Evolutionary conservation across 1,284 basidiomycete species (phyloP).

Genomic region (Trichosporon sp.): DNA sequence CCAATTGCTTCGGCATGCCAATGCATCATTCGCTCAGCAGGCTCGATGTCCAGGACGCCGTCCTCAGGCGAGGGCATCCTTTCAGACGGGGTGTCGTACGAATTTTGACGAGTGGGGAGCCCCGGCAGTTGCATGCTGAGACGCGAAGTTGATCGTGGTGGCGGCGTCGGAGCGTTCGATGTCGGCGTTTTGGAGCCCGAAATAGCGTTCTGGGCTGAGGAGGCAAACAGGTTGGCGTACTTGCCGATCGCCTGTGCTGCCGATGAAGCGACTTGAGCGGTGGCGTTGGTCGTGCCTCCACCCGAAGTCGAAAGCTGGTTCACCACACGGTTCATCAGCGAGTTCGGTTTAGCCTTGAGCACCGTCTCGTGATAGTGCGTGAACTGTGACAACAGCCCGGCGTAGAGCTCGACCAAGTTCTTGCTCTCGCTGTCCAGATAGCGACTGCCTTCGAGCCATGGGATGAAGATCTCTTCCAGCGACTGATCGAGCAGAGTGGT

Average conservation of each 20-base stretch:
- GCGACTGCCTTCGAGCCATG: constrained; percentile 86
- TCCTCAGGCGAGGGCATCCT: constrained; percentile 66
- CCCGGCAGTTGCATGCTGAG: constrained; percentile 28
- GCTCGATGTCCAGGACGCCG: constrained; percentile 71
- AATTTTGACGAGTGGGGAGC: background rate
- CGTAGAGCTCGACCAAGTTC: constrained; percentile 81
- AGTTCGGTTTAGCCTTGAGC: constrained; percentile 78
- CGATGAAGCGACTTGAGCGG: constrained; percentile 63
- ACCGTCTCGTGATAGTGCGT: constrained; percentile 82
- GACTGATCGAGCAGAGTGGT: constrained; percentile 88
- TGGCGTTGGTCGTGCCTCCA: constrained; percentile 61
- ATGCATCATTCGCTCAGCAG: constrained; percentile 84
- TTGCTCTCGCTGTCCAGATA: constrained; percentile 92
- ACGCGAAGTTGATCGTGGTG: constrained; percentile 21
- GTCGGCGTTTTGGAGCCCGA: constrained; percentile 38
- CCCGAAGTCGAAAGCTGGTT: constrained; percentile 82
- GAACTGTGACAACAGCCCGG: constrained; percentile 72
- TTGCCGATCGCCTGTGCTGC: constrained; percentile 65
- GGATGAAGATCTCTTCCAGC: constrained; percentile 94
- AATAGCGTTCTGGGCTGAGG: constrained; percentile 34
- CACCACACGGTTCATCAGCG: constrained; percentile 87
- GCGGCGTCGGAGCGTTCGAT: constrained; percentile 1
- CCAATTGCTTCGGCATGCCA: constrained; percentile 97
- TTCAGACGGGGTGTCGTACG: background rate
- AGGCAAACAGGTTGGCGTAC: constrained; percentile 69